phyloP scores from a whole-genome alignment of 1,284 basidiomycete species.

The Trametes versicolor region DNA sequence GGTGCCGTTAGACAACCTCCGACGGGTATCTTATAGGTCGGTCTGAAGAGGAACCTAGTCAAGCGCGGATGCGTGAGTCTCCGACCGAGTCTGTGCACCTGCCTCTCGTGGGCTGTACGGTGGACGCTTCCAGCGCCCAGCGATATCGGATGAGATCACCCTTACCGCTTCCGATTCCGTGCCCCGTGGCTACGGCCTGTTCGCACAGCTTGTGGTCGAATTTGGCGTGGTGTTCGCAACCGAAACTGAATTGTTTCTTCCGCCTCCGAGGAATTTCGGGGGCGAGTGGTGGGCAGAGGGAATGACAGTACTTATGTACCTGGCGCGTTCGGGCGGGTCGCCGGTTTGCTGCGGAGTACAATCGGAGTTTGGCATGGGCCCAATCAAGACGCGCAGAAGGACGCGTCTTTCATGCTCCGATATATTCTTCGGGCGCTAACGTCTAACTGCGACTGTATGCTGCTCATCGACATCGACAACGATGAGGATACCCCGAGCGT shows the following conservation, averaged over 20 bases:
- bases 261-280: not conserved
- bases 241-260: constrained; percentile 1
- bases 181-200: constrained; percentile 5
- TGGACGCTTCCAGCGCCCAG: constrained; percentile 10
- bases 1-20: not conserved
- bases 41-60: not conserved
- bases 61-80: constrained; percentile 3
- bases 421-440: not conserved
- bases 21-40: not conserved
- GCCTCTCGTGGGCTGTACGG: not conserved
- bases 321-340: not conserved
- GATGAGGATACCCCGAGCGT: constrained; percentile 6
- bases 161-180: not conserved
- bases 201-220: not conserved
- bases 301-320: not conserved
- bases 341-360: not conserved
- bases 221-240: not conserved
- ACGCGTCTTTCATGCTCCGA: constrained; percentile 3
- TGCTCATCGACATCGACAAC: constrained; percentile 12
- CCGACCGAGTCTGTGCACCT: constrained; percentile 11
- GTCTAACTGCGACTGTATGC: not conserved
- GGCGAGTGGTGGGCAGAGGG: not conserved
- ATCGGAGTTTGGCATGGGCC: constrained; percentile 1
- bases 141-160: constrained; percentile 28
- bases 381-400: constrained; percentile 12